Evolutionary conservation across 225 moss, liverwort and hornwort species (phyloP), one percentile per base, ranked within the genome.

Genomic region (Thuidium tamariscinum): DNA sequence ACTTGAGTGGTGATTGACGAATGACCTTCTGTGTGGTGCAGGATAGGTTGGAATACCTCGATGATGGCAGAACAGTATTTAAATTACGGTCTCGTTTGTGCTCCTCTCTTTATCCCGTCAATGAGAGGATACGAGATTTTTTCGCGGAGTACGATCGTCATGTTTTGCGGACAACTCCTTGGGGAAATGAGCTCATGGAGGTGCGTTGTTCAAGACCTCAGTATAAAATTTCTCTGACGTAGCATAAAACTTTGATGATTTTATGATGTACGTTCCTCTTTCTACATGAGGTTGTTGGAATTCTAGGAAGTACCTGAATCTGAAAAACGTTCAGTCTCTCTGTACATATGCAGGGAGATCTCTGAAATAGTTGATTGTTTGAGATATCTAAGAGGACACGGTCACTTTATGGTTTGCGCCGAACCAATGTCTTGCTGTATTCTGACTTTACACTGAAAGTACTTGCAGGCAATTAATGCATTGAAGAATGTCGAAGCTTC

Each of bases 151-250:
- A 97, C 74, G 99, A 99, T 87, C 97, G 97, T 73, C 96, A 97
- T 85, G 89, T 99, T 88, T 93, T 97, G 86, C 93, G 96, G 80
- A 97, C 95, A 86, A 95, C 96, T 86, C 97, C 95, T 21, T 99
- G 99, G 99, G 99, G 97, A 85, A 96, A 95, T 88, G 99, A 99
- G 88, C 97, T 99, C 51, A 94, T 99, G 91, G 99, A 99, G 97
- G 98, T 98, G 84, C 79, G 82, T 74, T 85, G 80, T 75, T 85
- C 41, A 74, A 83, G 54, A 64, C 72, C 78, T 82, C 9, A 36
- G 55, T 27, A 21, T 41, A 83, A 62, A 74, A 82, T 79, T 37
- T 81, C 34, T 34, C 56, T 55, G 86, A 83, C 52, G 44, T 63
- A 54, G 55, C 32, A 72, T 73, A 34, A n/a, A 51, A 34, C 55